A percentile compares a stretch with the other conserved stretches of the same genome.
These are phyloP conservation scores for Pichia nanzhaoensis DNA, from an alignment of 805 yeast species.

Conservation along the genomic window DNA sequence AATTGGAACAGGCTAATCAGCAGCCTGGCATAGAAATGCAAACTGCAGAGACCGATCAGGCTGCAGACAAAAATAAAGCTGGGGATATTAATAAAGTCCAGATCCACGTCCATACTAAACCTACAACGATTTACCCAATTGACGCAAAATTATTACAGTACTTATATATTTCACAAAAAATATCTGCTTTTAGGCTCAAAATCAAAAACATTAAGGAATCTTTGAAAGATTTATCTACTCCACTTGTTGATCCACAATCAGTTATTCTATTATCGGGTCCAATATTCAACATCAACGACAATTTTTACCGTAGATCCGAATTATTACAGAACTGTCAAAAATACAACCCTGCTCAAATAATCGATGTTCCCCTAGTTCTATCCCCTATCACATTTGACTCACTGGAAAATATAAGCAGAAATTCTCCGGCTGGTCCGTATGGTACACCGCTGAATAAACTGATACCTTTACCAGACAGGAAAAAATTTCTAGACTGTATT, in stretches of 20 bases:
- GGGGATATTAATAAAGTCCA: no score
- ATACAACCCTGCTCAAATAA: slow-evolving; percentile 38
- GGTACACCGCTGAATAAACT: slow-evolving; percentile 5
- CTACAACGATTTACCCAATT: slow-evolving; percentile 34
- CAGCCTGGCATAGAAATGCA: no score
- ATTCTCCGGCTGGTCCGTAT: slow-evolving; percentile 8
- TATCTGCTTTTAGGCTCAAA: slow-evolving; percentile 28
- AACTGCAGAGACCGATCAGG: no score
- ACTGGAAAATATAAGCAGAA: slow-evolving; percentile 22
- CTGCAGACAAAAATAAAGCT: no score
- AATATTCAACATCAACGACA: slow-evolving; percentile 35
- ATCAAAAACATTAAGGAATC: slow-evolving; percentile 22
- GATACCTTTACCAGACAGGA: slow-evolving; percentile 23
- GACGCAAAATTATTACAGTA: slow-evolving; percentile 58
- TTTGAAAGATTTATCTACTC: slow-evolving; percentile 17
- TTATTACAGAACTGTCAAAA: slow-evolving; percentile 32
- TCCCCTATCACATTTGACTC: slow-evolving; percentile 30
- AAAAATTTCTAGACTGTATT: slow-evolving; percentile 23
- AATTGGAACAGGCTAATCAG: no score
- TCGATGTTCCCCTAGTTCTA: slow-evolving; percentile 34
- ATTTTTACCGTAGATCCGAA: slow-evolving; percentile 34
- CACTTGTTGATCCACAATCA: slow-evolving; percentile 30
- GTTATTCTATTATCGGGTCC: slow-evolving; percentile 35
- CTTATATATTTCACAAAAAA: slow-evolving; percentile 44
- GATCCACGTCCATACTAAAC: no score